Conservation (phyloP, 768 basidiomycete species). For the Heimioporus sp. region DNA sequence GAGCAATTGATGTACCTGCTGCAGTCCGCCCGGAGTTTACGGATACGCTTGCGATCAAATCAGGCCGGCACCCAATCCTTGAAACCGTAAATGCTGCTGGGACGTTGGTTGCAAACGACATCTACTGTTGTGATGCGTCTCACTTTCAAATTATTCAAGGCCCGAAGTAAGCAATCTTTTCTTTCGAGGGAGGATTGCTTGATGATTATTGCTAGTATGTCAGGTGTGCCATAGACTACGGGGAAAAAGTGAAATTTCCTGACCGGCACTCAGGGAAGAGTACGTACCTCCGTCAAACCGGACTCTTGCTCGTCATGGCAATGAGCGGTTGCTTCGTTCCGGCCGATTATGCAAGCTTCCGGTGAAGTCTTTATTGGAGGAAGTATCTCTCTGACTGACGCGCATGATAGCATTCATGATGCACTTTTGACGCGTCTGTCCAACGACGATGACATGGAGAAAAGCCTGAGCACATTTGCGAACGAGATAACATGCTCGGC, state of each 20-base stretch:
- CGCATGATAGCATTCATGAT: conserved; percentile 64
- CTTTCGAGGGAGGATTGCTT: neutral
- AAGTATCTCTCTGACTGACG: neutral
- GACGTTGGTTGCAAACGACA: conserved; percentile 83
- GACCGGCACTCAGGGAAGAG: conserved; percentile 65
- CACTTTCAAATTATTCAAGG: conserved; percentile 92
- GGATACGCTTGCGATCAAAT: conserved; percentile 84
- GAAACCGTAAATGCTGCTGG: conserved; percentile 69
- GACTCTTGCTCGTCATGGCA: conserved; percentile 79
- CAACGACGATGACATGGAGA: conserved; percentile 92
- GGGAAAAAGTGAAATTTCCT: neutral
- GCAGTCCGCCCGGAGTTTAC: conserved; percentile 91
- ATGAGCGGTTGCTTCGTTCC: conserved; percentile 93
- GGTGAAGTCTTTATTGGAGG: conserved; percentile 35
- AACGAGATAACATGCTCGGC: conserved; percentile 91
- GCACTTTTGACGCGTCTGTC: conserved; percentile 83
- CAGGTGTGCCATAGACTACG: conserved; percentile 33
- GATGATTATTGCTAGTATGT: conserved; percentile 48
- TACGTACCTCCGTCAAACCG: conserved; percentile 88
- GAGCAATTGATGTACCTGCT: neutral
- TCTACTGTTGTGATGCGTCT: conserved; percentile 81
- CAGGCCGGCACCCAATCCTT: conserved; percentile 84
- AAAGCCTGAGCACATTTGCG: conserved; percentile 90
- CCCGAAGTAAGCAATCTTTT: conserved; percentile 60
- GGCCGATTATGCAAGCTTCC: conserved; percentile 89